Evolutionary conservation across 1,284 basidiomycete species (phyloP).

Genomic region (Papiliotrema flavescens): DNA sequence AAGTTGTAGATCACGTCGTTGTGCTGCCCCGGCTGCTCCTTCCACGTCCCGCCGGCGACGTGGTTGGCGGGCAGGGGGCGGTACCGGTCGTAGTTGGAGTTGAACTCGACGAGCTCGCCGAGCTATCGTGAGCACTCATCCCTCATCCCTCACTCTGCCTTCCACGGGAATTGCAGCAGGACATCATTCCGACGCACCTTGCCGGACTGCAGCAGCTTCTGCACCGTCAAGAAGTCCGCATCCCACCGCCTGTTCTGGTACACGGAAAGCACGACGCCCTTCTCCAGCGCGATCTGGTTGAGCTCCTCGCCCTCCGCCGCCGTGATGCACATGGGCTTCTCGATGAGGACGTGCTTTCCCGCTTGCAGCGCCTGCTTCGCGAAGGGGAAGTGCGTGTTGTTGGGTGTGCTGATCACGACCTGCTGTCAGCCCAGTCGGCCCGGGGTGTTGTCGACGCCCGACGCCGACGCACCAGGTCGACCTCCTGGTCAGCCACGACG

Average conservation of each 20-base stretch:
- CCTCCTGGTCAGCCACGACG: conserved; percentile 44
- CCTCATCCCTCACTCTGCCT: background rate
- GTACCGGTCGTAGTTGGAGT: conserved; percentile 66
- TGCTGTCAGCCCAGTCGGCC: conserved; percentile 1
- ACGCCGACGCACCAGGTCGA: conserved; percentile 42
- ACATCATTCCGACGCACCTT: conserved; percentile 54
- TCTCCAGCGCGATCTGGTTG: conserved; percentile 61
- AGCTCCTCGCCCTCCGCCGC: conserved; percentile 65
- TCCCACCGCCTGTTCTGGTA: conserved; percentile 65
- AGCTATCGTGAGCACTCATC: conserved; percentile 15
- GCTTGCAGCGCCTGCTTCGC: conserved; percentile 57
- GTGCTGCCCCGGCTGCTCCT: conserved; percentile 47
- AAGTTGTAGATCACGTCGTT: conserved; percentile 52
- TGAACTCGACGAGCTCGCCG: conserved; percentile 33
- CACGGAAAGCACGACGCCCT: conserved; percentile 62
- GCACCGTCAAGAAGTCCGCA: conserved; percentile 69
- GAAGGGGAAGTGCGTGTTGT: conserved; percentile 68
- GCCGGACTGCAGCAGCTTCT: conserved; percentile 57
- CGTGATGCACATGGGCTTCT: conserved; percentile 76
- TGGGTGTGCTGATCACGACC: conserved; percentile 70
- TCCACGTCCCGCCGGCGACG: conserved; percentile 59
- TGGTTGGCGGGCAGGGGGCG: conserved; percentile 53
- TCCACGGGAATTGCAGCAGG: background rate
- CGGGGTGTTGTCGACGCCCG: background rate
- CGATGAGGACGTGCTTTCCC: conserved; percentile 74